phyloP scores from a whole-genome alignment of 192 early-diverging fungal species.

The Endogone sp. region DNA sequence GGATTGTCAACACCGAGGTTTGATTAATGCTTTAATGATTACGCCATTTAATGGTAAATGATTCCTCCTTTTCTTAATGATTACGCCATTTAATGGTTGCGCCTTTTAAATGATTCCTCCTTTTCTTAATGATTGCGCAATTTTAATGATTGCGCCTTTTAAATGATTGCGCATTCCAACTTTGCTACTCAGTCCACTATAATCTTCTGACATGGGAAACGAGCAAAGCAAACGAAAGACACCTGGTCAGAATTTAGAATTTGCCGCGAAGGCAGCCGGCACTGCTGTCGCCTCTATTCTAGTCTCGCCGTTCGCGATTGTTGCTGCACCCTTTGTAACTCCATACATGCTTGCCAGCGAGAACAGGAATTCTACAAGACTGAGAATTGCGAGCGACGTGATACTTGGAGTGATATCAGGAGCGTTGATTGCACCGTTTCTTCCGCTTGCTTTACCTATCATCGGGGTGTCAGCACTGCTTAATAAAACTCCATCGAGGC shows the following conservation, averaged over 20 bases:
- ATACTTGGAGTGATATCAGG: conserved; percentile 25
- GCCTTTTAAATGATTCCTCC: no score
- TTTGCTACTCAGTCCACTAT: no score
- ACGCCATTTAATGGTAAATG: no score
- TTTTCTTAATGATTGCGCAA: no score
- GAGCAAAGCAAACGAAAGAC: neutral
- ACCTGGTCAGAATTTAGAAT: neutral
- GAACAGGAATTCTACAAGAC: conserved; percentile 27
- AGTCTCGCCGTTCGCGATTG: conserved; percentile 27
- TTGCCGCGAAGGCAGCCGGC: neutral
- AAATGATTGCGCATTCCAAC: no score
- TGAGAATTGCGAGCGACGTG: conserved; percentile 23
- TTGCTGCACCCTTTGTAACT: conserved; percentile 30
- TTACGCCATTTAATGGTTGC: no score
- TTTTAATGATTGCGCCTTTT: no score
- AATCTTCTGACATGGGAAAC: neutral
- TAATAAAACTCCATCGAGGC: conserved; percentile 28
- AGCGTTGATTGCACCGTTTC: conserved; percentile 13
- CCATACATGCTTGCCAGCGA: conserved; percentile 26
- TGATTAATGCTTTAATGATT: no score
- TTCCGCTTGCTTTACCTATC: conserved; percentile 11
- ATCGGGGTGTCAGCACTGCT: conserved; percentile 12
- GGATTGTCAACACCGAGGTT: conserved; percentile 26
- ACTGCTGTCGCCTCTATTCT: conserved; percentile 17
- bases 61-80: no score